A percentile compares a stretch with the other conserved stretches of the same genome.
Conservation (phyloP, 129 eudicot genomes). For the Solidago caesia region DNA sequence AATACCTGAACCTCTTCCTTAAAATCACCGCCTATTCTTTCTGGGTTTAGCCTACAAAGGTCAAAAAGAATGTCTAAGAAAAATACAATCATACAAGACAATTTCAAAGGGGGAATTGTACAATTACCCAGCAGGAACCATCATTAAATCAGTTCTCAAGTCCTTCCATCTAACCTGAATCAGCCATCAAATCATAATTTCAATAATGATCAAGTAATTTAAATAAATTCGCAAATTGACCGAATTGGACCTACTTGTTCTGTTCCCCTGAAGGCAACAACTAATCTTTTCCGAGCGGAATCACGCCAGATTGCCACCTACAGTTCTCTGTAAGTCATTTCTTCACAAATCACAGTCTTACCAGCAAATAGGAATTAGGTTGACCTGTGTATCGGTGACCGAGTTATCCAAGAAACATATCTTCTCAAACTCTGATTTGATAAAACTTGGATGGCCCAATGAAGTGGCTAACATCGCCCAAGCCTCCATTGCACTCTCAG, state of each 20-base stretch:
- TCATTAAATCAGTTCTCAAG: conserved; percentile 85
- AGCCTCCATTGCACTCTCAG: conserved; percentile 99
- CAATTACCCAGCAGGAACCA: conserved; percentile 85
- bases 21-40: conserved; percentile 92
- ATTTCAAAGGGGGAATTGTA: conserved; percentile 18
- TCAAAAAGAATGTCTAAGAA: conserved; percentile 12
- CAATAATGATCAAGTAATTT: background rate
- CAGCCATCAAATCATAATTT: conserved; percentile 30
- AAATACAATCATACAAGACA: conserved; percentile 5
- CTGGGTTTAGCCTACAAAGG: conserved; percentile 78
- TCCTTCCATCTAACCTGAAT: conserved; percentile 92
- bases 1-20: conserved; percentile 90
- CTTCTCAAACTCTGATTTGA: conserved; percentile 89
- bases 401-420: conserved; percentile 85
- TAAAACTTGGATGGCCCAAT: conserved; percentile 87
- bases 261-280: conserved; percentile 95
- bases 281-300: conserved; percentile 66
- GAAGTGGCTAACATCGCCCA: conserved; percentile 97
- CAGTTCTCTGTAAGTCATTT: conserved; percentile 26
- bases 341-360: conserved; percentile 15
- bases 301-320: conserved; percentile 99
- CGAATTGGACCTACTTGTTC: conserved; percentile 68
- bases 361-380: conserved; percentile 3
- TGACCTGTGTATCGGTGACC: conserved; percentile 81
- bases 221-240: conserved; percentile 1